A percentile compares a stretch with the other conserved stretches of the same genome.
These are phyloP conservation scores for Colletotrichum sp. DNA, from an alignment of 2,329 filamentous ascomycete genomes.

Conservation along the genomic window DNA sequence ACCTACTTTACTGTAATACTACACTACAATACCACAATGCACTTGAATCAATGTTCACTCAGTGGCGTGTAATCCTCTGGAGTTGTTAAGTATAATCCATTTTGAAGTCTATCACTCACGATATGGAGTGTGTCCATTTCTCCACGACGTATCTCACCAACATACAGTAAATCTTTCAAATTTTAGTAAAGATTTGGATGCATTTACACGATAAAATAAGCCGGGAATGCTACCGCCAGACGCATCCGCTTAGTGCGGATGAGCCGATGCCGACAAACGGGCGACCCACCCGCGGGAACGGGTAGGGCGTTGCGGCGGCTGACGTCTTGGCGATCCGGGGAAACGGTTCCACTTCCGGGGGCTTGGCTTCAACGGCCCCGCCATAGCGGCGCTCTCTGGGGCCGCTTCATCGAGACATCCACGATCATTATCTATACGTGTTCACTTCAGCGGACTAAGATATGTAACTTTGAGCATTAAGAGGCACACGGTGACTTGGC, in stretches of 20 bases:
- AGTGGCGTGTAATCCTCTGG: not conserved
- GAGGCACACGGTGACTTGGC: not conserved
- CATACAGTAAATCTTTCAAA: not conserved
- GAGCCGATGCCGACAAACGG: not conserved
- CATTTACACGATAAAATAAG: not conserved
- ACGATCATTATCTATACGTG: not conserved
- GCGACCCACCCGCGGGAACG: not conserved
- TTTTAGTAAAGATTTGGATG: not conserved
- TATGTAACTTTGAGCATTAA: fast-evolving
- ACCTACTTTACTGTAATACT: not conserved
- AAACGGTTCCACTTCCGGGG: not conserved
- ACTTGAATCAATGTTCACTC: not conserved
- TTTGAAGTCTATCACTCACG: fast-evolving
- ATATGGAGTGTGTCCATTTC: not conserved
- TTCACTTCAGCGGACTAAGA: not conserved
- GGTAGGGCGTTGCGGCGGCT: not conserved
- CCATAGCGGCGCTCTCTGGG: not conserved
- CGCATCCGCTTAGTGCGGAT: not conserved
- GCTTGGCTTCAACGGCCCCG: not conserved
- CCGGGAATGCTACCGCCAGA: not conserved
- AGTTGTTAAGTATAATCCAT: too few species aligned
- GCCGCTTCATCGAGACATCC: not conserved
- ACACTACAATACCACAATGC: not conserved
- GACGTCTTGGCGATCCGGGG: not conserved
- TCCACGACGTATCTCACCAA: fast-evolving